phyloP scores from a whole-genome alignment of 352 stramenopile genomes.

The Phytophthora lateralis region DNA sequence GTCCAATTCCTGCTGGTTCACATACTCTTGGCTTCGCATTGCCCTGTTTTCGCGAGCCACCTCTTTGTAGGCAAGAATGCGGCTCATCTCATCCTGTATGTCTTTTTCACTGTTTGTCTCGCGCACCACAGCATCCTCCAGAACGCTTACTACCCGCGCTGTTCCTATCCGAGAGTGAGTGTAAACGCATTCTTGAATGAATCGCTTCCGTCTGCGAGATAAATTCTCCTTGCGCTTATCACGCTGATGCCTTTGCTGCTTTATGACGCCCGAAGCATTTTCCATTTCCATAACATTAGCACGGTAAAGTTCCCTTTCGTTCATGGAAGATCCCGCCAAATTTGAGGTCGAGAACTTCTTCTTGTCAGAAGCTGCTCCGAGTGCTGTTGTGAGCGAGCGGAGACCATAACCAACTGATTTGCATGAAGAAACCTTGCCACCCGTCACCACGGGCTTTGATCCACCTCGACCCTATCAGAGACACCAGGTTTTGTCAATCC shows the following conservation, averaged over 20 bases:
- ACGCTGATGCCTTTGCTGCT: conserved; percentile 55
- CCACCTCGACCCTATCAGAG: conserved; percentile 13
- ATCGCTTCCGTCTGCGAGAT: conserved; percentile 58
- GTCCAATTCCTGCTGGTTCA: conserved; percentile 54
- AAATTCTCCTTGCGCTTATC: conserved; percentile 61
- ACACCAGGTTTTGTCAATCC: conserved; percentile 5
- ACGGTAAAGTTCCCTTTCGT: conserved; percentile 34
- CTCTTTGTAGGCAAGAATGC: conserved; percentile 72
- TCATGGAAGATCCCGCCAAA: conserved; percentile 27
- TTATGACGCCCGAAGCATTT: conserved; percentile 36
- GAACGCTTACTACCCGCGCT: conserved; percentile 32
- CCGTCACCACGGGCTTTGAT: background rate
- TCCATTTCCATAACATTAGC: conserved; percentile 34
- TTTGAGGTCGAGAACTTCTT: conserved; percentile 33
- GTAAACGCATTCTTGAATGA: conserved; percentile 59
- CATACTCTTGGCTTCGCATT: conserved; percentile 54
- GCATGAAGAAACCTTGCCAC: conserved; percentile 26
- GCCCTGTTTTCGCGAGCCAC: conserved; percentile 65
- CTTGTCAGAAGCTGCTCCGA: conserved; percentile 36
- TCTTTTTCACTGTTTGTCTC: conserved; percentile 56
- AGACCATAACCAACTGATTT: conserved; percentile 73
- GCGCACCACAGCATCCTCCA: conserved; percentile 55
- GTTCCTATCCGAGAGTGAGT: conserved; percentile 35
- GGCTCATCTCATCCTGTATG: conserved; percentile 41
- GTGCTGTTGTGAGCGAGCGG: conserved; percentile 59